Evolutionary conservation across 2,329 filamentous ascomycete species (phyloP).

Genomic region (Trichoderma brevicompactum): DNA sequence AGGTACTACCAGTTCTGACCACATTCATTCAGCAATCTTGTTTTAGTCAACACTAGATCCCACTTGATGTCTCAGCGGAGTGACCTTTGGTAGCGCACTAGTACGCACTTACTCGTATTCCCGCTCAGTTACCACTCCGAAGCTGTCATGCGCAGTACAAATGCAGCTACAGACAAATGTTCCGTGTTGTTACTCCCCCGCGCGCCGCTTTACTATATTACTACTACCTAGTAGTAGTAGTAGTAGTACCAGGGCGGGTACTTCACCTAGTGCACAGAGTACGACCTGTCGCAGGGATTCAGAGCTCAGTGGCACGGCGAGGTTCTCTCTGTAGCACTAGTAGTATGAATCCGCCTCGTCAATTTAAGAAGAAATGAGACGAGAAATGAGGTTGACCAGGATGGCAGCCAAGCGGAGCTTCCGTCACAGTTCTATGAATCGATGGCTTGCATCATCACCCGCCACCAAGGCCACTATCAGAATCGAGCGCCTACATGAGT

Average conservation of each 20-base stretch:
- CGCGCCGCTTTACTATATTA: no score
- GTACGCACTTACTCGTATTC: slow-evolving; percentile 1
- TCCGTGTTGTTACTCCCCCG: no score
- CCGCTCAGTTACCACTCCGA: background rate
- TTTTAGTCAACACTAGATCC: background rate
- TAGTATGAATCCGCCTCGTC: slow-evolving; percentile 7
- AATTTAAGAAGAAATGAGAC: slow-evolving; percentile 25
- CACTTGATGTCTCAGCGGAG: slow-evolving; percentile 3
- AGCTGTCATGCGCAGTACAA: slow-evolving; percentile 3
- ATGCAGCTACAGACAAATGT: background rate
- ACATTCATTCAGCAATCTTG: background rate
- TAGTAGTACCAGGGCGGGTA: background rate
- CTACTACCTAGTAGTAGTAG: background rate
- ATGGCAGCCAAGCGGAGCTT: slow-evolving; percentile 19
- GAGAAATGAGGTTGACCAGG: slow-evolving; percentile 26
- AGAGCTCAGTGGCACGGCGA: background rate
- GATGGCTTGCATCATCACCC: slow-evolving; percentile 30
- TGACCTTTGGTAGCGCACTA: background rate
- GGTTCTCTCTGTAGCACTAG: background rate
- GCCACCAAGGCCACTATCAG: slow-evolving; percentile 14
- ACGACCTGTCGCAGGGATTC: no score
- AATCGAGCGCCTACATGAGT: slow-evolving; percentile 5
- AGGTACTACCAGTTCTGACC: background rate
- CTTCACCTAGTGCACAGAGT: background rate
- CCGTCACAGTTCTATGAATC: slow-evolving; percentile 14